phyloP scores from a whole-genome alignment of 2,329 filamentous ascomycete species.

The Aspergillus intermedius region DNA sequence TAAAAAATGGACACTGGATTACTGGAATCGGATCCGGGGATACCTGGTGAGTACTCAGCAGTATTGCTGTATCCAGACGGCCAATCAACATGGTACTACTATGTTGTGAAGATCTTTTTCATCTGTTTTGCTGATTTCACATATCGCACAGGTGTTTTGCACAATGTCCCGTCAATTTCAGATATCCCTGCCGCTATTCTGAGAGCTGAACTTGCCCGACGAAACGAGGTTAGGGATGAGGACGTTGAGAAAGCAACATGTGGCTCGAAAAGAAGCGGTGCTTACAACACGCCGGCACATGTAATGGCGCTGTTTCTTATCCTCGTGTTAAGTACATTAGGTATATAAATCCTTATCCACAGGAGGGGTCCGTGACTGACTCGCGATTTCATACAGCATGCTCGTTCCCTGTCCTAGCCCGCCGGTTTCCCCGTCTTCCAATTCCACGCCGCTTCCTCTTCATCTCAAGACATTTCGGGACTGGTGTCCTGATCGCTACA shows the following conservation, averaged over 20 bases:
- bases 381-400: constrained; percentile 41
- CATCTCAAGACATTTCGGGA: constrained; percentile 54
- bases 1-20: constrained; percentile 4
- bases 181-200: constrained; percentile 29
- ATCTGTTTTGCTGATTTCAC: neutral
- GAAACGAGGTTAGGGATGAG: constrained; percentile 14
- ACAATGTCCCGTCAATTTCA: constrained; percentile 17
- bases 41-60: constrained; percentile 4
- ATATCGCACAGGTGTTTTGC: constrained; percentile 13
- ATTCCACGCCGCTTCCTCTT: constrained; percentile 55
- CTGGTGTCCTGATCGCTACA: constrained; percentile 52
- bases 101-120: neutral
- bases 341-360: constrained; percentile 17
- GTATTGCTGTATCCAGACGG: neutral
- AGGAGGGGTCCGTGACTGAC: constrained; percentile 3
- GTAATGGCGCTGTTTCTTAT: constrained; percentile 63
- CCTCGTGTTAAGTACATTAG: constrained; percentile 45
- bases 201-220: constrained; percentile 26
- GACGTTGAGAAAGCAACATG: constrained; percentile 23
- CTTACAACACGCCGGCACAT: constrained; percentile 61
- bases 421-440: constrained; percentile 53
- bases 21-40: constrained; percentile 2
- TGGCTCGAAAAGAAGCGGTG: constrained; percentile 29
- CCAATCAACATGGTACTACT: neutral
- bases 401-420: constrained; percentile 55